Percentiles rank a stretch among this genome's conserved stretches.
phyloP scores from a whole-genome alignment of 306 rosid species.

The Argentina anserina region DNA sequence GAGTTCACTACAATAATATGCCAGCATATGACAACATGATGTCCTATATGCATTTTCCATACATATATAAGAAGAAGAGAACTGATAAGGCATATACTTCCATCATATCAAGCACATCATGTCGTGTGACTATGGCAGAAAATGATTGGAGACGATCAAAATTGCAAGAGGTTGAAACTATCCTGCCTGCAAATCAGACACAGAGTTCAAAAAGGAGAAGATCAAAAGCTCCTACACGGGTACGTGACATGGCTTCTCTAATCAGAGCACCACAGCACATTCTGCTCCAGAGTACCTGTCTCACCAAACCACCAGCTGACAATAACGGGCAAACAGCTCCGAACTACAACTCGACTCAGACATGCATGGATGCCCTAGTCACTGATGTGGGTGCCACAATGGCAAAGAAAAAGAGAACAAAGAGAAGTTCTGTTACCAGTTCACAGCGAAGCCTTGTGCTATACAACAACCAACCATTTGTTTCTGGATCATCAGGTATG shows the following conservation, averaged over 20 bases:
- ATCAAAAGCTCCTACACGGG: constrained; percentile 43
- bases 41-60: constrained; percentile 14
- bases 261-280: constrained; percentile 28
- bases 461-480: constrained; percentile 30
- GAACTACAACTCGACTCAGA: constrained; percentile 27
- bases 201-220: constrained; percentile 39
- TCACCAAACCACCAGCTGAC: constrained; percentile 15
- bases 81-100: constrained; percentile 22
- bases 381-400: constrained; percentile 33
- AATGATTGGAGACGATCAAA: constrained; percentile 11
- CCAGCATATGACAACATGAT: constrained; percentile 14
- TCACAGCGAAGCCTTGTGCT: constrained; percentile 25
- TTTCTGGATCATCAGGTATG: constrained; percentile 49
- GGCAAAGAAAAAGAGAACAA: constrained; percentile 50
- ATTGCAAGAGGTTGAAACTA: constrained; percentile 20
- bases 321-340: constrained; percentile 21
- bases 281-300: constrained; percentile 22
- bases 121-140: constrained; percentile 9
- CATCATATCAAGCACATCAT: constrained; percentile 15
- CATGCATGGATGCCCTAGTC: constrained; percentile 40
- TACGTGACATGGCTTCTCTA: constrained; percentile 33
- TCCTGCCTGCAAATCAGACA: constrained; percentile 13
- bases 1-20: constrained; percentile 16
- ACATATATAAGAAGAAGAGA: constrained; percentile 28
- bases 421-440: constrained; percentile 38